phyloP scores from a whole-genome alignment of 257 asterid species.

The Linderniella brevidens region DNA sequence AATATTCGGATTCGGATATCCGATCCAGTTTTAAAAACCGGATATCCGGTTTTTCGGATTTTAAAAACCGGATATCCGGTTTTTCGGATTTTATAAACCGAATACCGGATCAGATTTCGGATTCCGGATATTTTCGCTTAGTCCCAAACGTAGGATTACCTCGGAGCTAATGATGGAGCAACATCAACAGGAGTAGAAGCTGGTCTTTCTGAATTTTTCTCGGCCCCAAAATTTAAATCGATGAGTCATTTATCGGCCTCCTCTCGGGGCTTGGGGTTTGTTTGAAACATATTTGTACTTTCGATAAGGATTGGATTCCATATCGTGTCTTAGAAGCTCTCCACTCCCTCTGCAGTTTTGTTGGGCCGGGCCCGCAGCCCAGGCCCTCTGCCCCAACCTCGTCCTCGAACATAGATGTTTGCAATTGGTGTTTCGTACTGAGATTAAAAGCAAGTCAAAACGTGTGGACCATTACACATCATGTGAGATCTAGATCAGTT shows the following conservation, averaged over 20 bases:
- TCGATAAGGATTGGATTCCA: conserved; percentile 18
- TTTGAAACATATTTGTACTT: conserved; percentile 15
- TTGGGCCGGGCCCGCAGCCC: conserved; percentile 49
- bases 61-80: too few species aligned
- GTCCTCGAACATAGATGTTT: conserved; percentile 48
- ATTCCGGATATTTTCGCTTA: too few species aligned
- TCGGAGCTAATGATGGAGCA: conserved; percentile 6
- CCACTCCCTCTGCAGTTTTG: conserved; percentile 38
- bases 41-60: too few species aligned
- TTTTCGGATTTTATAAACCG: too few species aligned
- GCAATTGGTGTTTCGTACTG: conserved; percentile 36
- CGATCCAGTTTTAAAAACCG: too few species aligned
- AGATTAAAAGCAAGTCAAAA: not conserved
- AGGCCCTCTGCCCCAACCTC: conserved; percentile 76
- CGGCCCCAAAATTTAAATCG: conserved; percentile 30
- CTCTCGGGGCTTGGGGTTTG: conserved; percentile 22
- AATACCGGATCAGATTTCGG: too few species aligned
- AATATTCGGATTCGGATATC: too few species aligned
- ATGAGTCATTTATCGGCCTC: conserved; percentile 20
- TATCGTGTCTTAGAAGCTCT: conserved; percentile 24
- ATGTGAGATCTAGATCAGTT: too few species aligned
- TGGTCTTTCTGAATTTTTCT: conserved; percentile 19
- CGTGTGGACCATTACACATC: conserved; percentile 4
- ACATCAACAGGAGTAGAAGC: conserved; percentile 11
- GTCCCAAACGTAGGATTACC: too few species aligned